Evolutionary conservation across 2,329 filamentous ascomycete genomes (phyloP), one percentile per base, ranked within the genome.

Genomic region (Xylogone sp.): DNA sequence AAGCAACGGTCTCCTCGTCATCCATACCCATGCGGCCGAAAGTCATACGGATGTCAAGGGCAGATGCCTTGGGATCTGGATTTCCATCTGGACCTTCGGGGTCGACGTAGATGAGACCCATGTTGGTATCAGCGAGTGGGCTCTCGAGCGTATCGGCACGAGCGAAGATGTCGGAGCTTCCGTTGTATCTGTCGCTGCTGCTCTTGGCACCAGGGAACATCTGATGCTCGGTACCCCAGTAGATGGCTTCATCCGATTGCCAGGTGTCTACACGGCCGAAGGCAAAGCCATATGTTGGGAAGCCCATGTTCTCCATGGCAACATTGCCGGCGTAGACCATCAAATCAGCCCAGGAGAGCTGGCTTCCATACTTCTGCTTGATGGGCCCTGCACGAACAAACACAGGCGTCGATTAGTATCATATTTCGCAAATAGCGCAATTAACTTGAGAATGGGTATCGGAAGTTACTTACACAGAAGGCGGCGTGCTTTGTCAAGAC

Each of bases 1-100:
- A 67, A 18, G 80, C 80, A 52, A 81, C 79, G 0, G 80, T 83
- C 70, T 83, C 80, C 62, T 80, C 75, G 65, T 83, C 78, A 62
- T 81, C 77, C 80, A 83, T 83, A 52, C 77, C 80, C 80, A 83
- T 83, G 58, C 80, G 79, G 57, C 72, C 71, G 55, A 83, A 83
- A 42, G 80, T 81, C 48, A 71, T 73, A 57, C 79, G 77, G 63
- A 83, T 83, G 63, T 83, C 80, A 51, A 75, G 68, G 43, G 75
- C 80, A 20, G 79, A 71, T 18, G 77, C 77, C 43, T 76, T 65
- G 12, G 79, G 75, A 61, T 83, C 79, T 8, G 78, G 79, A 34
- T 76, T 72, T 54, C 77, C 78, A 58, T 83, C 76, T 18, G 80
- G 80, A 24, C 80, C 79, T 64, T 82, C 77, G 16, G 80, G 80